Percentiles rank a stretch among this genome's conserved stretches.
These are phyloP conservation scores for Nidularia sp. DNA, from an alignment of 768 basidiomycete genomes.

Conservation along the genomic window DNA sequence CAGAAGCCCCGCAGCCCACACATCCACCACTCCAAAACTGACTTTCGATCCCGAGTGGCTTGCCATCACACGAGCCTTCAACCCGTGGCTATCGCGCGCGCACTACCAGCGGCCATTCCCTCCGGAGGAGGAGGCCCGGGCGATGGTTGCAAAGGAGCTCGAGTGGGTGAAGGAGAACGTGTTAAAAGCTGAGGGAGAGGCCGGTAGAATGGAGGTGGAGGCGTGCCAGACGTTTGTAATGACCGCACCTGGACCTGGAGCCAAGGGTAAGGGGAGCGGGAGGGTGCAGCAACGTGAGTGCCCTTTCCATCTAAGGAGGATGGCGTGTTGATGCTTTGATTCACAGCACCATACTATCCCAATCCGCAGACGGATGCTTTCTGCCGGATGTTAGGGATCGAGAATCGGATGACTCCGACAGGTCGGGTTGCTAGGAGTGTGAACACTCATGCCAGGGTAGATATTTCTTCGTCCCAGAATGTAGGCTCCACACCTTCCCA, in stretches of 20 bases:
- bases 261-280: conserved; percentile 23
- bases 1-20: conserved; percentile 1
- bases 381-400: conserved; percentile 72
- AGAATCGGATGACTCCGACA: conserved; percentile 53
- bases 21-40: conserved; percentile 28
- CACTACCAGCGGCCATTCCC: conserved; percentile 57
- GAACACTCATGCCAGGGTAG: no score
- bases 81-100: conserved; percentile 65
- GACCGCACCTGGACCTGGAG: conserved; percentile 57
- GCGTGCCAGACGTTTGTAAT: conserved; percentile 63
- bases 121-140: conserved; percentile 42
- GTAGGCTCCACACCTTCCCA: no score
- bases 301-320: conserved; percentile 20
- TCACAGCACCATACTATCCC: conserved; percentile 67
- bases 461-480: no score
- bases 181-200: conserved; percentile 17
- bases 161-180: conserved; percentile 69
- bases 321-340: conserved; percentile 12
- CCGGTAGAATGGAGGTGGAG: conserved; percentile 33
- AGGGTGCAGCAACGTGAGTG: conserved; percentile 28
- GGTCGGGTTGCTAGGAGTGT: not conserved
- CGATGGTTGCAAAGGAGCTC: conserved; percentile 53
- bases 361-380: conserved; percentile 91
- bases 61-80: conserved; percentile 84
- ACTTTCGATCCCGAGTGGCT: conserved; percentile 91